Evolutionary conservation across 164 flowering plant genomes (phyloP).

Genomic region (Stephania japonica): DNA sequence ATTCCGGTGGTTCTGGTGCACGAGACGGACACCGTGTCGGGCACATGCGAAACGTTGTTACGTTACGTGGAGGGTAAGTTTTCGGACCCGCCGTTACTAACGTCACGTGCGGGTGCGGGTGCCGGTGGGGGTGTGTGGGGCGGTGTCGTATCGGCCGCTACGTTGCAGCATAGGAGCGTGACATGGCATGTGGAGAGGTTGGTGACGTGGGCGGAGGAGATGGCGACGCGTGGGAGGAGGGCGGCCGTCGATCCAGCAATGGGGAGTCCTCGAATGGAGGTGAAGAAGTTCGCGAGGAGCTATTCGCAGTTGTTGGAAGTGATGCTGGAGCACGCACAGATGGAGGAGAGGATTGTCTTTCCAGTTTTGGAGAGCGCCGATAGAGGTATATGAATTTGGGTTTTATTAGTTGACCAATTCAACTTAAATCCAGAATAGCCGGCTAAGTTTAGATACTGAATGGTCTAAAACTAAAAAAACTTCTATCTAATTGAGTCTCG

Average conservation of each 20-base stretch:
- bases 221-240: slow-evolving; percentile 39
- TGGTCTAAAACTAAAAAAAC: too few species aligned
- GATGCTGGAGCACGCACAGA: slow-evolving; percentile 69
- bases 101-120: neutral
- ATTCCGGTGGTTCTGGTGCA: slow-evolving; percentile 24
- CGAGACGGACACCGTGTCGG: slow-evolving; percentile 43
- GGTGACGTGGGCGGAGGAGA: slow-evolving; percentile 62
- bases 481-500: too few species aligned
- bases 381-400: slow-evolving; percentile 46
- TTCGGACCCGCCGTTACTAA: slow-evolving; percentile 43
- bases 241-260: slow-evolving; percentile 35
- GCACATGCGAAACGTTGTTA: slow-evolving; percentile 35
- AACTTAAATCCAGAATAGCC: too few species aligned
- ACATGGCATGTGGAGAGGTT: slow-evolving; percentile 51
- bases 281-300: slow-evolving; percentile 49
- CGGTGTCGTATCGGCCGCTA: slow-evolving; percentile 33
- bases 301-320: slow-evolving; percentile 47
- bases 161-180: slow-evolving; percentile 61
- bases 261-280: slow-evolving; percentile 67
- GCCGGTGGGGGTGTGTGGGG: slow-evolving; percentile 22
- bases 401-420: too few species aligned
- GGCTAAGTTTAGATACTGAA: too few species aligned
- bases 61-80: slow-evolving; percentile 46
- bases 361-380: slow-evolving; percentile 47
- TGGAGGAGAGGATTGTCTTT: slow-evolving; percentile 63